These are phyloP conservation scores for Leccinum pellstonianum DNA, from an alignment of 768 basidiomycete species.

Conservation along the genomic window DNA sequence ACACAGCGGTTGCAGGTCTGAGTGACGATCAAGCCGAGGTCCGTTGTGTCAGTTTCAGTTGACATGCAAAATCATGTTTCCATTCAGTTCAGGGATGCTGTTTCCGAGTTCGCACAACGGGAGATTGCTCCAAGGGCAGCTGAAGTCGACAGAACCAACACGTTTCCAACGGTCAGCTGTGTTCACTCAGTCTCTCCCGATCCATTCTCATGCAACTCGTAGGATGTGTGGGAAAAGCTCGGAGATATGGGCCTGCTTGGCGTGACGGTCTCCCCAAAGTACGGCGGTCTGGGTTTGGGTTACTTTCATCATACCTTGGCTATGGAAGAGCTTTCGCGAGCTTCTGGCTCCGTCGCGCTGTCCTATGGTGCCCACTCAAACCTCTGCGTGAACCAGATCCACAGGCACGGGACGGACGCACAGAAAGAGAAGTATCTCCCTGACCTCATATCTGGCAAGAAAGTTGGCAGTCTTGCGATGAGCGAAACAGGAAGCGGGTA, in stretches of 20 bases:
- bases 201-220: slow-evolving; percentile 16
- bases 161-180: slow-evolving; percentile 63
- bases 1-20: slow-evolving; percentile 69
- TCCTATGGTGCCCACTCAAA: slow-evolving; percentile 94
- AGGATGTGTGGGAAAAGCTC: slow-evolving; percentile 88
- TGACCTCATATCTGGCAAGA: slow-evolving; percentile 73
- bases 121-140: slow-evolving; percentile 85
- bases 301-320: slow-evolving; percentile 88
- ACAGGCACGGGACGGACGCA: slow-evolving; percentile 75
- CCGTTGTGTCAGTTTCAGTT: slow-evolving; percentile 16
- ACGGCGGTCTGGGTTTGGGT: slow-evolving; percentile 80
- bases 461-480: slow-evolving; percentile 92
- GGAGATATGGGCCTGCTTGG: slow-evolving; percentile 93
- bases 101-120: slow-evolving; percentile 74
- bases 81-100: slow-evolving; percentile 74
- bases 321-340: slow-evolving; percentile 91
- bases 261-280: slow-evolving; percentile 75
- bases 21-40: slow-evolving; percentile 82
- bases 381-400: slow-evolving; percentile 83
- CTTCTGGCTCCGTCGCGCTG: slow-evolving; percentile 89
- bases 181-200: neutral
- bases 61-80: neutral
- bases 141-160: slow-evolving; percentile 84
- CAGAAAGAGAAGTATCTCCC: slow-evolving; percentile 85
- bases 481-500: slow-evolving; percentile 84